A percentile compares a stretch with the other conserved stretches of the same genome.
Evolutionary conservation across 2,329 filamentous ascomycete species (phyloP).

Genomic region (Botrytis galanthina): DNA sequence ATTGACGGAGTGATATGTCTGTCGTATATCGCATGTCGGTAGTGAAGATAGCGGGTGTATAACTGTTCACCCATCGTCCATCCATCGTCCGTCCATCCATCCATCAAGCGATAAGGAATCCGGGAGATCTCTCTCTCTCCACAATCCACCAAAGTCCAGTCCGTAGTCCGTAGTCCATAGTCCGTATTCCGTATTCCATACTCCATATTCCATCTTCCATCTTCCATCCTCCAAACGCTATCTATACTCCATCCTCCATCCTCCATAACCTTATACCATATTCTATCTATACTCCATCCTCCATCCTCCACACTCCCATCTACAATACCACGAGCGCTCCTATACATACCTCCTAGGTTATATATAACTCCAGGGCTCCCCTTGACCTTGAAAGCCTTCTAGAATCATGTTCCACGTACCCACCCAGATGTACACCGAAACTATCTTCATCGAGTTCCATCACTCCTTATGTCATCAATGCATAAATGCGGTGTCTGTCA

Average conservation of each 20-base stretch:
- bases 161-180: neutral
- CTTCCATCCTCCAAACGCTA: too few species aligned
- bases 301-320: neutral
- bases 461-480: neutral
- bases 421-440: neutral
- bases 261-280: too few species aligned
- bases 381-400: neutral
- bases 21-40: neutral
- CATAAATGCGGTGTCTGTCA: slow-evolving; percentile 4
- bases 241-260: neutral
- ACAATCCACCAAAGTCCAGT: neutral
- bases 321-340: neutral
- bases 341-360: too few species aligned
- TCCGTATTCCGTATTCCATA: neutral
- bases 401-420: neutral
- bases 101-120: neutral
- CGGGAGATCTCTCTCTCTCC: slow-evolving; percentile 6
- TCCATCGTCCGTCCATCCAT: neutral
- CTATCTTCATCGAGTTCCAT: neutral
- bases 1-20: neutral
- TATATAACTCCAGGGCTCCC: neutral
- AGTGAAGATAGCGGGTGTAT: neutral
- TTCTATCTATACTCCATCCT: neutral
- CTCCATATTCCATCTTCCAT: too few species aligned
- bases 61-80: too few species aligned